These are phyloP conservation scores for Westerdykella ornata DNA, from an alignment of 2,329 filamentous ascomycete species.

Conservation along the genomic window DNA sequence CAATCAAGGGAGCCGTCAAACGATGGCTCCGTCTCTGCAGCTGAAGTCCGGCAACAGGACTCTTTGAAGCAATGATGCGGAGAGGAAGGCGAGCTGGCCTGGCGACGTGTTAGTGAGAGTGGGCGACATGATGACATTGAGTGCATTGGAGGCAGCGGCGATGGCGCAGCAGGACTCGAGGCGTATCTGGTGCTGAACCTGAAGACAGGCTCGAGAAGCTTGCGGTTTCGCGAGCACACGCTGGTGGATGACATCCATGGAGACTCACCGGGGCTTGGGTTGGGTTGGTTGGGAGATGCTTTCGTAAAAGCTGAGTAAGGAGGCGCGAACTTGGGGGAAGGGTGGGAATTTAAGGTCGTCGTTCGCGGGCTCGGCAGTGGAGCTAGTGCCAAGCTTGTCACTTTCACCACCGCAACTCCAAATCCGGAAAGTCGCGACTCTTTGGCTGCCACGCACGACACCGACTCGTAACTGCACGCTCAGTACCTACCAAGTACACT, in stretches of 20 bases:
- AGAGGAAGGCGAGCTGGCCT: constrained; percentile 4
- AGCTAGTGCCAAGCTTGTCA: too few species aligned
- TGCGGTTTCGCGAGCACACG: background rate
- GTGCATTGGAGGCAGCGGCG: background rate
- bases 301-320: constrained; percentile 17
- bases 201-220: background rate
- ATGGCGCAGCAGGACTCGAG: background rate
- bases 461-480: background rate
- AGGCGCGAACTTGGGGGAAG: constrained; percentile 3
- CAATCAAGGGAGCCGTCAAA: background rate
- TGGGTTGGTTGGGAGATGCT: constrained; percentile 6
- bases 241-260: constrained; percentile 1
- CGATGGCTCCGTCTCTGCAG: constrained; percentile 1
- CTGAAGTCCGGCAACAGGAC: constrained; percentile 1
- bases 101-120: constrained; percentile 10
- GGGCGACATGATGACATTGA: background rate
- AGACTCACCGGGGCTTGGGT: constrained; percentile 9
- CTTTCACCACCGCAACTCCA: too few species aligned
- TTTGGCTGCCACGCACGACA: background rate
- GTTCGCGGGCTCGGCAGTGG: background rate
- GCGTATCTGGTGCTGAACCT: background rate
- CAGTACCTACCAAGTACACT: background rate
- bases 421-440: background rate
- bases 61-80: background rate
- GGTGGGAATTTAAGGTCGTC: constrained; percentile 8